phyloP scores from a whole-genome alignment of 305 asterid species.

The Fraxinus xanthoxyloides region DNA sequence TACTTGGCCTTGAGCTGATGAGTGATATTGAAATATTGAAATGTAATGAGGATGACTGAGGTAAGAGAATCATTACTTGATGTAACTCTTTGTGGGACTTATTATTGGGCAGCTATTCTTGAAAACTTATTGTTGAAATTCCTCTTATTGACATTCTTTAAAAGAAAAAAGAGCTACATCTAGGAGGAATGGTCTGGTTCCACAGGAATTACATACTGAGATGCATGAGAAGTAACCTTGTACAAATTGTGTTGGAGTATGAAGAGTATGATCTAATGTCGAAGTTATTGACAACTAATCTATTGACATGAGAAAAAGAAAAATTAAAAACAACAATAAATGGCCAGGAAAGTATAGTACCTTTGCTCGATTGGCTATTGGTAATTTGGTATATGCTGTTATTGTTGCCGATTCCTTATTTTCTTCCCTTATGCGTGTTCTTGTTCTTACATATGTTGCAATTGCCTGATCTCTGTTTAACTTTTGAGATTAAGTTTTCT shows the following conservation, averaged over 20 bases:
- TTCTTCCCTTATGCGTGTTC: neutral
- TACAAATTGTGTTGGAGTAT: neutral
- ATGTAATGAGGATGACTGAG: neutral
- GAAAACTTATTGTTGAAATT: neutral
- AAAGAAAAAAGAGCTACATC: neutral
- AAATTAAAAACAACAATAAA: neutral
- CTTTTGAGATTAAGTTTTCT: constrained; percentile 18
- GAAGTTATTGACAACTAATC: neutral
- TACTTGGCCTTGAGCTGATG: neutral
- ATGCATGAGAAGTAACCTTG: neutral
- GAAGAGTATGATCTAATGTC: neutral
- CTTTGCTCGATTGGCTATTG: constrained; percentile 22
- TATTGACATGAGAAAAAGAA: neutral
- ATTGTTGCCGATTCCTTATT: neutral
- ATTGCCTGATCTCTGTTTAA: constrained; percentile 6
- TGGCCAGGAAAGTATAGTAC: neutral
- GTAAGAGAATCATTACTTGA: constrained; percentile 2
- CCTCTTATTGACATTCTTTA: neutral
- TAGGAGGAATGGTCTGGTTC: neutral
- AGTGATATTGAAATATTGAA: neutral
- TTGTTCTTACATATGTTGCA: constrained; percentile 16
- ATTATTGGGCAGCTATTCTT: neutral
- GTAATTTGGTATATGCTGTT: constrained; percentile 28
- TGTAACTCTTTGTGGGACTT: neutral
- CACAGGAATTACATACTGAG: neutral